Evolutionary conservation across 768 basidiomycete species (phyloP), one percentile per base, ranked within the genome.

Genomic region (Mycena belliarum): DNA sequence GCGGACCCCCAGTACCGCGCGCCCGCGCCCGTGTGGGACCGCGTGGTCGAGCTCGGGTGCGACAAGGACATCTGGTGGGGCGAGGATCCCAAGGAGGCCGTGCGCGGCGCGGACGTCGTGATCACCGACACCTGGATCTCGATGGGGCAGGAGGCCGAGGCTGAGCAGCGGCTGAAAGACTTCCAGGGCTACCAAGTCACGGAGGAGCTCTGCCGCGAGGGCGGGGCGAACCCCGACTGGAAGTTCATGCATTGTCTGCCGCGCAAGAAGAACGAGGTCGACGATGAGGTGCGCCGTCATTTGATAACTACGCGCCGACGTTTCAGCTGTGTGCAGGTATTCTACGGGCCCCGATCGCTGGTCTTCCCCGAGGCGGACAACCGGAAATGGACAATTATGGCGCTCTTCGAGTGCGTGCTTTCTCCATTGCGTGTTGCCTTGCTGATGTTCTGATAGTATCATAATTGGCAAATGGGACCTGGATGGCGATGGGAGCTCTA

Each of bases 81-180:
- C 26, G 75, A 70, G 11, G 88, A 93, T 64, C 95, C 96, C 1
- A 81, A 79, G 49, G 92, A 95, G 69, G 97, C 97, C 0, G 91
- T 98, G 8, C 72, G 86, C 4, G 88, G 85, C 42, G 97, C 97
- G 8, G 93, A 98, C 67, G 85, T 98, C n/a, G 91, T 98, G 45
- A 84, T 97, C 12, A 99, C 97, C 2, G 97, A 99, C 71, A 99
- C 97, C 5, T 99, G 96, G 95, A 94, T 98, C 62, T 98, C 96
- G 2, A 98, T 99, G 97, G 97, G 97, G 18, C 94, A 97, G 73
- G 97, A 98, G 73, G 89, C 87, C 1, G 95, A 98, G 72, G 93
- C 95, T 62, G 91, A 78, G 29, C 86, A 93, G 64, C 86, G 96
- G 16, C 71, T 96, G 41, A 76, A 83, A 48, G 96, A 93, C 57